A percentile compares a stretch with the other conserved stretches of the same genome.
Evolutionary conservation across 2,329 filamentous ascomycete species (phyloP).

Genomic region (Paracamarosporium sp.): DNA sequence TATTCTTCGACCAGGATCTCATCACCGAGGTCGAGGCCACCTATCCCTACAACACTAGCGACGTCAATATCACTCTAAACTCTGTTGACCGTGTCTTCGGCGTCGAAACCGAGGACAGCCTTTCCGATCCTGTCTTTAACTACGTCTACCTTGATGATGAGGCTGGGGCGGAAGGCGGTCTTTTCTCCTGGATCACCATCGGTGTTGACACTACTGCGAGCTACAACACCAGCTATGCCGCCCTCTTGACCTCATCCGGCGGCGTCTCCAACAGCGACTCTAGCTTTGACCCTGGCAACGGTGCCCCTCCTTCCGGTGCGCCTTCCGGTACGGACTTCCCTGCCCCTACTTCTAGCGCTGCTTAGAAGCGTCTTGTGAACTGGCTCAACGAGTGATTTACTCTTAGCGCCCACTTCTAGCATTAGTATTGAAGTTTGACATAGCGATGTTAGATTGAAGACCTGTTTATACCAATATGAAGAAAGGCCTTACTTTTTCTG

Average conservation of each 20-base stretch:
- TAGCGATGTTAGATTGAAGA: no score
- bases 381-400: no score
- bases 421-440: no score
- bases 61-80: constrained; percentile 53
- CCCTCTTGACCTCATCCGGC: background rate
- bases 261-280: no score
- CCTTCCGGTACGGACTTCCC: no score
- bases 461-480: no score
- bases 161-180: constrained; percentile 13
- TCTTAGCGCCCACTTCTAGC: no score
- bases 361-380: no score
- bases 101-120: constrained; percentile 52
- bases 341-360: no score
- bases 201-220: constrained; percentile 8
- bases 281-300: no score
- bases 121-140: constrained; percentile 59
- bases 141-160: constrained; percentile 61
- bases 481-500: no score
- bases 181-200: constrained; percentile 20
- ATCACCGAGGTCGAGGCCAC: constrained; percentile 56
- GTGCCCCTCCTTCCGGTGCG: no score
- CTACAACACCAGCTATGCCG: constrained; percentile 9
- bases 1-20: constrained; percentile 67
- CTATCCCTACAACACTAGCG: constrained; percentile 49
- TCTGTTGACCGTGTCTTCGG: constrained; percentile 55